Evolutionary conservation across 495 filamentous ascomycete genomes (phyloP).

Genomic region (Hypoxylon fragiforme): DNA sequence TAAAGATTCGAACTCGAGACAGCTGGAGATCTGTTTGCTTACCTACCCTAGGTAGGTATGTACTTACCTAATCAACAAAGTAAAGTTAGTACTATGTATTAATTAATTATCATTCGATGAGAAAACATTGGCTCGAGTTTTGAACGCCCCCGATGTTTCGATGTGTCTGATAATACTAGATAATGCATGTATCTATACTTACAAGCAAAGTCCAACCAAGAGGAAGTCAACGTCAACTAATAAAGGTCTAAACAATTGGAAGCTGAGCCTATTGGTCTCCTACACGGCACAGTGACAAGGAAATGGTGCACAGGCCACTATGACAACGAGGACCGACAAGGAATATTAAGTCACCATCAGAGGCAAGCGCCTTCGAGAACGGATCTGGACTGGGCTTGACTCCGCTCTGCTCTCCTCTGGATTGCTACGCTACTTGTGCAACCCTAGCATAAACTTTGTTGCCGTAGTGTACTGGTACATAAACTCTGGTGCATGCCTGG

Average conservation of each 20-base stretch:
- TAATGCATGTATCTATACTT: too few relatives aligned
- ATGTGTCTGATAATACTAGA: too few relatives aligned
- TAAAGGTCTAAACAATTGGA: conserved; percentile 9
- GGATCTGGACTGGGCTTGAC: conserved; percentile 24
- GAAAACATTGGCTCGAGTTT: not conserved
- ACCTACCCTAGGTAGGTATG: not conserved
- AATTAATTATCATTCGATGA: not conserved
- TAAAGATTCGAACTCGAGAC: too few relatives aligned
- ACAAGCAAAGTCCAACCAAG: not conserved
- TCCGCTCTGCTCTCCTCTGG: conserved; percentile 19
- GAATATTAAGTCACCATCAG: conserved; percentile 10
- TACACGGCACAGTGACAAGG: conserved; percentile 3
- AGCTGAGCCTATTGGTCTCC: conserved; percentile 18
- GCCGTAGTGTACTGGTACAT: not conserved
- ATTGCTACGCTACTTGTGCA: conserved; percentile 21
- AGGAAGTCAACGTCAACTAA: not conserved
- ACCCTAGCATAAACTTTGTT: conserved; percentile 6
- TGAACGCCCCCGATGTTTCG: too few relatives aligned
- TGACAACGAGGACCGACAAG: not conserved
- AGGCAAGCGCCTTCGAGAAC: conserved; percentile 11
- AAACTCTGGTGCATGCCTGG: too few relatives aligned
- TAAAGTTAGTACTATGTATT: not conserved
- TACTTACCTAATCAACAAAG: not conserved
- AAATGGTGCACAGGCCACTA: conserved; percentile 14
- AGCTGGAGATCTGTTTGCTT: too few relatives aligned